phyloP scores from a whole-genome alignment of 768 basidiomycete genomes.

The Lentinula detonsa region DNA sequence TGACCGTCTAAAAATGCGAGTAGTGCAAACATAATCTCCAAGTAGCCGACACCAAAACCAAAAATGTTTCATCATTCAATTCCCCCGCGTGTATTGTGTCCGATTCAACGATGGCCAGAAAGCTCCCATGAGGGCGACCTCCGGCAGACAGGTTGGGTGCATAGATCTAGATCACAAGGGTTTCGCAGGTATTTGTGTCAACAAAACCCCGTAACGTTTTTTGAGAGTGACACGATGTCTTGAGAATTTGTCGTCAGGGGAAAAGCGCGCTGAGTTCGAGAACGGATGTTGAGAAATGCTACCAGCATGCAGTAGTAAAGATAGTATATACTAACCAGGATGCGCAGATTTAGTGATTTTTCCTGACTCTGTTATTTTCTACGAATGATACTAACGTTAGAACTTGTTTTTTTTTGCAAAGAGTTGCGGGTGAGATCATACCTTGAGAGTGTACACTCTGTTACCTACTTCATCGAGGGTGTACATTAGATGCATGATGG shows the following conservation, averaged over 20 bases:
- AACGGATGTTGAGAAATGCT: neutral
- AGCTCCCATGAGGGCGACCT: neutral
- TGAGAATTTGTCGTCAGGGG: slow-evolving; percentile 99
- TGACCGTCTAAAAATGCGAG: too few species aligned
- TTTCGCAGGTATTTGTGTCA: slow-evolving; percentile 84
- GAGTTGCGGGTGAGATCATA: slow-evolving; percentile 25
- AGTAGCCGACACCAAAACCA: neutral
- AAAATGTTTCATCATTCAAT: neutral
- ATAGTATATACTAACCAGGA: slow-evolving; percentile 58
- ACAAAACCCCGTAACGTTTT: slow-evolving; percentile 84
- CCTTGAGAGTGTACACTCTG: slow-evolving; percentile 91
- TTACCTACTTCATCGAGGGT: slow-evolving; percentile 69
- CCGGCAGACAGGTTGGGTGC: neutral
- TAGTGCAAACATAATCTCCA: too few species aligned
- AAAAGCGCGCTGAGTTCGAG: slow-evolving; percentile 75
- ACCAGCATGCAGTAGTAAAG: neutral
- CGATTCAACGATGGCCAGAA: neutral
- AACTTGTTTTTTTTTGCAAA: neutral
- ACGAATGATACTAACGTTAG: slow-evolving; percentile 6
- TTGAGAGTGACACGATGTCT: slow-evolving; percentile 96
- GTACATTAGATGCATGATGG: slow-evolving; percentile 96
- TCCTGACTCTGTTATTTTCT: slow-evolving; percentile 84
- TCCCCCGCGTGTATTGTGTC: neutral
- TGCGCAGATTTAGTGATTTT: slow-evolving; percentile 94
- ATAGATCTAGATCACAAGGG: slow-evolving; percentile 50